Conservation (phyloP, 371 early-diverging fungal genomes). For the Zychaea mexicana region DNA sequence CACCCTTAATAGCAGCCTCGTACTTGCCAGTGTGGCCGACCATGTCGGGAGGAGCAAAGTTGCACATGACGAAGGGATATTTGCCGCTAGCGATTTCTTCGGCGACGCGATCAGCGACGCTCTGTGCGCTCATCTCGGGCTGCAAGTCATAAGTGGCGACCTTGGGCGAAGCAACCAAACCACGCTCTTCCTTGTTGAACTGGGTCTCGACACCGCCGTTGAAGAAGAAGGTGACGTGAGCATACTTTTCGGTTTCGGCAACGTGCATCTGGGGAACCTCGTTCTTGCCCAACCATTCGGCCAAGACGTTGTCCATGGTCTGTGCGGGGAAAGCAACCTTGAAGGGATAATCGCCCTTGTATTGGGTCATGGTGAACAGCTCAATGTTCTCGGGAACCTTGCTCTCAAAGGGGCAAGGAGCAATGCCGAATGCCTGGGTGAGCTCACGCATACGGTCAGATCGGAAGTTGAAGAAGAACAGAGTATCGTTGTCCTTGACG, state of each 20-base stretch:
- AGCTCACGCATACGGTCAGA: slow-evolving; percentile 99
- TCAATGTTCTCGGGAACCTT: slow-evolving; percentile 78
- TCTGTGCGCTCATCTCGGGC: slow-evolving; percentile 95
- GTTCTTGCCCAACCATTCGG: slow-evolving; percentile 93
- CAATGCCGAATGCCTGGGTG: slow-evolving; percentile 83
- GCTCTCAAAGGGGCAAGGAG: slow-evolving; percentile 87
- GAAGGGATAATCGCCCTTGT: slow-evolving; percentile 95
- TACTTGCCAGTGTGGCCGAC: slow-evolving; percentile 99
- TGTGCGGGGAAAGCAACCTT: slow-evolving; percentile 94
- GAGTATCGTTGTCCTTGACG: slow-evolving; percentile 79
- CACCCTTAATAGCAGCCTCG: slow-evolving; percentile 92
- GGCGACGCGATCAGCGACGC: slow-evolving; percentile 91
- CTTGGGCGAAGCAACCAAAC: slow-evolving; percentile 90
- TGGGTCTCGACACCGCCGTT: slow-evolving; percentile 97
- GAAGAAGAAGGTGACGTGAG: slow-evolving; percentile 99
- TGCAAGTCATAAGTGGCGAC: slow-evolving; percentile 97
- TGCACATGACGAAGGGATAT: slow-evolving; percentile 98
- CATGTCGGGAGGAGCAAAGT: slow-evolving; percentile 99
- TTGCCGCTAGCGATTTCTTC: slow-evolving; percentile 75
- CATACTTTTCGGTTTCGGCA: slow-evolving; percentile 99
- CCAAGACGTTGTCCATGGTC: slow-evolving; percentile 95
- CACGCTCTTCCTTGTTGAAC: slow-evolving; percentile 88
- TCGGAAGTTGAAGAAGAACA: slow-evolving; percentile 96
- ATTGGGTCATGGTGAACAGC: slow-evolving; percentile 97
- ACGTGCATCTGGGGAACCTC: slow-evolving; percentile 92